These are phyloP conservation scores for Annona cherimola DNA, from an alignment of 164 flowering plant species.

Conservation along the genomic window DNA sequence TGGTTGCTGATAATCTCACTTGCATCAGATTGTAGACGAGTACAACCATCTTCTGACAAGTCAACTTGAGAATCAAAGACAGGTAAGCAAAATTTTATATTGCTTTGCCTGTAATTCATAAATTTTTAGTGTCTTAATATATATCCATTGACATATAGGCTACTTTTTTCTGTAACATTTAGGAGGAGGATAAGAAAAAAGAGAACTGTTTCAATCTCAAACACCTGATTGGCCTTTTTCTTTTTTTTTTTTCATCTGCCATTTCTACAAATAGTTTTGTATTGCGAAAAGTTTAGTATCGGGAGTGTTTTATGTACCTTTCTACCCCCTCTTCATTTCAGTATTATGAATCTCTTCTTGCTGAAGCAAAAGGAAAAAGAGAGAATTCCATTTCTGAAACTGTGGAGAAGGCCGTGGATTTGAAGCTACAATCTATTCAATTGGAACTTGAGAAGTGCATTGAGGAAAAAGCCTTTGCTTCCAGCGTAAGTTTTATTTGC, in stretches of 20 bases:
- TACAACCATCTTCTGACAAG: slow-evolving; percentile 77
- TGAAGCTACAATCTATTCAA: slow-evolving; percentile 53
- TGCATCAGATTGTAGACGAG: slow-evolving; percentile 69
- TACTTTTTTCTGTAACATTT: not conserved
- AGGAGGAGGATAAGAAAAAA: not conserved
- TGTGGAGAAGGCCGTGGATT: slow-evolving; percentile 54
- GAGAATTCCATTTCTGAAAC: slow-evolving; percentile 50
- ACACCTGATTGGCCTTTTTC: not conserved
- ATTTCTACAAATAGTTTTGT: too few species aligned
- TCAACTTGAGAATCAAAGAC: slow-evolving; percentile 83
- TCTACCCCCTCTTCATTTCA: slow-evolving; percentile 22
- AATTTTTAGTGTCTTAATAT: not conserved
- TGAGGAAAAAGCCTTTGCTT: slow-evolving; percentile 50
- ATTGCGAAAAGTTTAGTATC: not conserved
- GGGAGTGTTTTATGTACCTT: not conserved
- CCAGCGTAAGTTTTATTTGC: slow-evolving; percentile 34
- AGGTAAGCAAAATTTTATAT: slow-evolving; percentile 36
- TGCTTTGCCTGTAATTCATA: not conserved
- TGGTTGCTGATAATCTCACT: not conserved
- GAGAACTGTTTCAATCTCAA: too few species aligned
- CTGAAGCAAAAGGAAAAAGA: slow-evolving; percentile 54
- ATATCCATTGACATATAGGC: not conserved
- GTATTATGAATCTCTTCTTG: slow-evolving; percentile 75
- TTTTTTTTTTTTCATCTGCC: too few species aligned
- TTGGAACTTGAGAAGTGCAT: slow-evolving; percentile 44